Percentiles rank a stretch among this genome's conserved stretches.
Evolutionary conservation across 371 early-diverging fungal species (phyloP).

Genomic region (Mortierella sp.): DNA sequence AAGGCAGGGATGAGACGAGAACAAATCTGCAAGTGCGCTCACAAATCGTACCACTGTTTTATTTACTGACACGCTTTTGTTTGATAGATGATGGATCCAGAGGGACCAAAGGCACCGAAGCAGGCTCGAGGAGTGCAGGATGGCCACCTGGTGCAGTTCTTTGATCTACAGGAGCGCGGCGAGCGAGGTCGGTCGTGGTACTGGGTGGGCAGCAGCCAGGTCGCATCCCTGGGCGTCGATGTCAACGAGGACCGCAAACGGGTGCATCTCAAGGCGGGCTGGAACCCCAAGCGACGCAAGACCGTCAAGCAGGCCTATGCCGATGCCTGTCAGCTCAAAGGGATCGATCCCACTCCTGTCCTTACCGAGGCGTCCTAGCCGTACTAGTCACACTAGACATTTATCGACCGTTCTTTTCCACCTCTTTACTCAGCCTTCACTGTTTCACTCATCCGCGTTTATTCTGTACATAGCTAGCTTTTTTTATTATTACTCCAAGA

Average conservation of each 20-base stretch:
- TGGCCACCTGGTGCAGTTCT: constrained; percentile 33
- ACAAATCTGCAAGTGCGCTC: too few relatives aligned
- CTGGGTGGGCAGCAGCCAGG: constrained; percentile 28
- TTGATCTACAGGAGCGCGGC: constrained; percentile 31
- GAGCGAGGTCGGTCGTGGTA: constrained; percentile 44
- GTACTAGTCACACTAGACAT: too few relatives aligned
- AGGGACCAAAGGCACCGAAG: constrained; percentile 19
- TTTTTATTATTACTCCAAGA: neutral
- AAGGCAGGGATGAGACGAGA: too few relatives aligned
- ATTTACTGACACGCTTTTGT: neutral
- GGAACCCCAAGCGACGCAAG: constrained; percentile 36
- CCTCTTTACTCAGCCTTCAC: too few relatives aligned
- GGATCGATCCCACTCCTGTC: constrained; percentile 22
- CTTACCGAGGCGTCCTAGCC: constrained; percentile 13
- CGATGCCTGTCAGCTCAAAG: constrained; percentile 29
- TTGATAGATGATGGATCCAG: constrained; percentile 38
- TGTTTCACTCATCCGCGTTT: too few relatives aligned
- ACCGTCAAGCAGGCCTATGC: constrained; percentile 36
- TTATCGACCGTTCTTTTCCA: too few relatives aligned
- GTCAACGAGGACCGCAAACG: constrained; percentile 37
- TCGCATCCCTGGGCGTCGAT: constrained; percentile 25
- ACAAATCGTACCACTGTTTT: too few relatives aligned
- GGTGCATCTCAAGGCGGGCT: constrained; percentile 20
- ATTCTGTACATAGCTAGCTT: too few relatives aligned
- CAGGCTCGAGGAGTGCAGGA: constrained; percentile 23